Evolutionary conservation across 2,329 filamentous ascomycete genomes (phyloP).

Genomic region (Fusarium sp.): DNA sequence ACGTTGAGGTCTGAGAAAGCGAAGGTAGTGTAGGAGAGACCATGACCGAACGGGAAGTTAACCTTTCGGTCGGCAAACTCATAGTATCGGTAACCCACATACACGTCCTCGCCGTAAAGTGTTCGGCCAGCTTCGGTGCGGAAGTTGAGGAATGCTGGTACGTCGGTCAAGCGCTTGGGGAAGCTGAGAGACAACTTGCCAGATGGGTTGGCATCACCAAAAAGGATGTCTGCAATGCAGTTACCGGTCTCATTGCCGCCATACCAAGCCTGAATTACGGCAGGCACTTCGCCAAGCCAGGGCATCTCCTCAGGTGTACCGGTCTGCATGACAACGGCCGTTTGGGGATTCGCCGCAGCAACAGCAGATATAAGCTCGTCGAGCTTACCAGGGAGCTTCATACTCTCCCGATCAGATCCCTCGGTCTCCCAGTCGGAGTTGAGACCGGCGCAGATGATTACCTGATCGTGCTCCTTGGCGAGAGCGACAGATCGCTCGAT

Average conservation of each 20-base stretch:
- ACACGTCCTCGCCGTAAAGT: slow-evolving; percentile 83
- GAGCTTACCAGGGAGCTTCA: slow-evolving; percentile 79
- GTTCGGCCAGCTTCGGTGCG: slow-evolving; percentile 75
- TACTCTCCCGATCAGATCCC: slow-evolving; percentile 80
- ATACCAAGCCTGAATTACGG: slow-evolving; percentile 83
- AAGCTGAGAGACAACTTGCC: slow-evolving; percentile 82
- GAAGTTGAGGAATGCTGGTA: slow-evolving; percentile 82
- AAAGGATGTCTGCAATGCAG: slow-evolving; percentile 81
- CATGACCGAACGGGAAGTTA: slow-evolving; percentile 83
- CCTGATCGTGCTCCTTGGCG: slow-evolving; percentile 78
- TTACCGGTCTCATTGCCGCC: slow-evolving; percentile 89
- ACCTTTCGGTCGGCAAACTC: slow-evolving; percentile 74
- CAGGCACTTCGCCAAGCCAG: slow-evolving; percentile 68
- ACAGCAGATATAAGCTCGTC: slow-evolving; percentile 77
- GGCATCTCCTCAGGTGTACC: slow-evolving; percentile 81
- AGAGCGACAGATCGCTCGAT: slow-evolving; percentile 75
- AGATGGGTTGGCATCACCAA: slow-evolving; percentile 78
- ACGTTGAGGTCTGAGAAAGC: slow-evolving; percentile 63
- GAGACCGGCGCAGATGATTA: slow-evolving; percentile 81
- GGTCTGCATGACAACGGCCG: slow-evolving; percentile 80
- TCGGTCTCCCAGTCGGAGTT: slow-evolving; percentile 87
- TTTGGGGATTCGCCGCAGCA: slow-evolving; percentile 73
- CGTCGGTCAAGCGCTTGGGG: slow-evolving; percentile 74
- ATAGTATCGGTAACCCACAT: slow-evolving; percentile 84
- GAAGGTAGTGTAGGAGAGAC: slow-evolving; percentile 82